Conservation (phyloP, 306 rosid species). For the Lupinus albus region DNA sequence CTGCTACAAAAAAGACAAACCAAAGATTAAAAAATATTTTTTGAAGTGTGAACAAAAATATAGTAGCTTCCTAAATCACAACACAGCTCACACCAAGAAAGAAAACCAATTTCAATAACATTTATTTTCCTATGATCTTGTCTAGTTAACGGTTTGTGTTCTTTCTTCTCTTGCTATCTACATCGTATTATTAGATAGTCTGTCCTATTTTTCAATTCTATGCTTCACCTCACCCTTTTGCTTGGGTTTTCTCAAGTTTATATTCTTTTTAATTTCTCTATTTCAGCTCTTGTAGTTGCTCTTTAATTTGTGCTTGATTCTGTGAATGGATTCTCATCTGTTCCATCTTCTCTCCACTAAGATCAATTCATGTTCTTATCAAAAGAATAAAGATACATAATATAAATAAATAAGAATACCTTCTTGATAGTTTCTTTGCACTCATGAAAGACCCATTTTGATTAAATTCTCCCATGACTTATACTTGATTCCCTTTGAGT, state of each 20-base stretch:
- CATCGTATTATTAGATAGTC: constrained; percentile 35
- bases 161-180: constrained; percentile 32
- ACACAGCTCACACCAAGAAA: too few relatives aligned
- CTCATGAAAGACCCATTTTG: not conserved
- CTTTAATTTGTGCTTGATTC: constrained; percentile 48
- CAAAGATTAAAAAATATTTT: too few relatives aligned
- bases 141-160: constrained; percentile 30
- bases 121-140: constrained; percentile 33
- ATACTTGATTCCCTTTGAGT: constrained; percentile 47
- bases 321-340: constrained; percentile 55
- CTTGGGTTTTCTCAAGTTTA: constrained; percentile 2
- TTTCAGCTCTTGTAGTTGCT: constrained; percentile 32
- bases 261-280: constrained; percentile 9
- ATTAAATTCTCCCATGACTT: constrained; percentile 39
- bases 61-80: too few relatives aligned
- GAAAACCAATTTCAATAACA: constrained; percentile 7
- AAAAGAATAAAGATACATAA: not conserved
- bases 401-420: constrained; percentile 5
- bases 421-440: constrained; percentile 32
- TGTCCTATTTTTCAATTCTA: constrained; percentile 22
- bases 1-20: too few relatives aligned
- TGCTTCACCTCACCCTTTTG: not conserved
- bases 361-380: constrained; percentile 33
- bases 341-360: constrained; percentile 49
- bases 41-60: too few relatives aligned